Percentiles rank a stretch among this genome's conserved stretches.
phyloP scores from a whole-genome alignment of 495 filamentous ascomycete genomes.

The Tetracladium setigerum region DNA sequence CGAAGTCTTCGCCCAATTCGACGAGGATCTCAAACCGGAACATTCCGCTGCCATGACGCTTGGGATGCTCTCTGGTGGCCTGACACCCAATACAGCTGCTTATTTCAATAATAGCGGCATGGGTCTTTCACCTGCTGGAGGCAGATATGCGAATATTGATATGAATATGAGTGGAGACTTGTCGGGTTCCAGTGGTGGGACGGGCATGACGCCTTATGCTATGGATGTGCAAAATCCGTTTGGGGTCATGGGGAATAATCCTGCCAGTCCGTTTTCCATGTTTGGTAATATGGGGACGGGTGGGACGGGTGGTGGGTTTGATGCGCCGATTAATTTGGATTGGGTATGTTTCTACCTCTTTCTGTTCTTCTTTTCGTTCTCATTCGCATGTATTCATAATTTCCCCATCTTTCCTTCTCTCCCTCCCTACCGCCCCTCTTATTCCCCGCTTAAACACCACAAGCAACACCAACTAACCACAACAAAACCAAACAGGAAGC shows the following conservation, averaged over 20 bases:
- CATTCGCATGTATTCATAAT: too few relatives aligned
- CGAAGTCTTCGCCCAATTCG: constrained; percentile 20
- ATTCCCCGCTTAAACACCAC: too few relatives aligned
- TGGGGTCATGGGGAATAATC: constrained; percentile 9
- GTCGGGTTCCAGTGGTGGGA: constrained; percentile 1
- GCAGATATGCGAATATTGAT: constrained; percentile 15
- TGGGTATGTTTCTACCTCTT: constrained; percentile 17
- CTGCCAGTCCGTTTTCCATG: constrained; percentile 16
- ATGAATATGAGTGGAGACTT: constrained; percentile 13
- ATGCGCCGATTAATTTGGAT: constrained; percentile 20
- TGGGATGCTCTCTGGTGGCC: constrained; percentile 65
- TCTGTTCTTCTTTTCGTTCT: too few relatives aligned
- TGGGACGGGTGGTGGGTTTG: constrained; percentile 14
- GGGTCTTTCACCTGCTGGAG: constrained; percentile 15
- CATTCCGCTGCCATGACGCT: constrained; percentile 77
- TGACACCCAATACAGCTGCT: constrained; percentile 48
- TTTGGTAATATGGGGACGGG: constrained; percentile 16
- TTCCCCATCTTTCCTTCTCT: too few relatives aligned
- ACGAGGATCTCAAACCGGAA: constrained; percentile 39
- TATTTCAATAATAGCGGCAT: constrained; percentile 12
- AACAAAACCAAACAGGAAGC: constrained; percentile 15
- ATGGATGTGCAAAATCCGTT: constrained; percentile 16
- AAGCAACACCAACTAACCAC: neutral
- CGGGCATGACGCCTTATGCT: constrained; percentile 17
- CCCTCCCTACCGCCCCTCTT: too few relatives aligned